These are phyloP conservation scores for Mortierella claussenii DNA, from an alignment of 192 early-diverging fungal genomes.

Conservation along the genomic window DNA sequence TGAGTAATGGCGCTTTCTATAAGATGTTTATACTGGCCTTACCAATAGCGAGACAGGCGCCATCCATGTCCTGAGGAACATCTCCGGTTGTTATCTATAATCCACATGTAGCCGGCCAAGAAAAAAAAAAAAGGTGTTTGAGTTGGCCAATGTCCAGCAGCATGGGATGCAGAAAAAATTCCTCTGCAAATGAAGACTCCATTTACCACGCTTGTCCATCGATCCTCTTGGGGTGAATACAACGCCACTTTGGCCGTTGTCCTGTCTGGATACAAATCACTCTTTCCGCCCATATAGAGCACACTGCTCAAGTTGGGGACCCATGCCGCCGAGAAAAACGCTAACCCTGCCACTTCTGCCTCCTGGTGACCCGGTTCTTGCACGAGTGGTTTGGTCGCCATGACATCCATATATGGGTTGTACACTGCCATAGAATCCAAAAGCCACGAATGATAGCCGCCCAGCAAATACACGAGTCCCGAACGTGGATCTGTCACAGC, in stretches of 20 bases:
- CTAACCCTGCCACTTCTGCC: background rate
- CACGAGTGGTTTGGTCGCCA: background rate
- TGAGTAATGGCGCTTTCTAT: no score
- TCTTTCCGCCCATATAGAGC: background rate
- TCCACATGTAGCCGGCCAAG: background rate
- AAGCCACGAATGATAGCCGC: background rate
- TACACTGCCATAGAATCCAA: background rate
- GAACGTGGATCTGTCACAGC: constrained; percentile 6
- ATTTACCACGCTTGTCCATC: constrained; percentile 7
- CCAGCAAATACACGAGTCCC: background rate
- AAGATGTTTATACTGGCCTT: no score
- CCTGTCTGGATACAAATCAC: background rate
- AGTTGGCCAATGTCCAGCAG: no score
- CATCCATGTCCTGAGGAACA: background rate
- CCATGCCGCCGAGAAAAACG: background rate
- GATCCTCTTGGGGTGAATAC: background rate
- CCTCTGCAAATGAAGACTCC: no score
- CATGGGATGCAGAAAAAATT: no score
- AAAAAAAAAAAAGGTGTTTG: no score
- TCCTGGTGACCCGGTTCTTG: background rate
- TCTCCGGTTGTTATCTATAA: background rate
- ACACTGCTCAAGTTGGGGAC: background rate
- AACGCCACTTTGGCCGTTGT: background rate
- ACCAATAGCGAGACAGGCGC: background rate
- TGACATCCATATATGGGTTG: background rate